Base-by-base conservation (phyloP, 1,284 basidiomycete genomes). In the Gomphus bonarii region DNA sequence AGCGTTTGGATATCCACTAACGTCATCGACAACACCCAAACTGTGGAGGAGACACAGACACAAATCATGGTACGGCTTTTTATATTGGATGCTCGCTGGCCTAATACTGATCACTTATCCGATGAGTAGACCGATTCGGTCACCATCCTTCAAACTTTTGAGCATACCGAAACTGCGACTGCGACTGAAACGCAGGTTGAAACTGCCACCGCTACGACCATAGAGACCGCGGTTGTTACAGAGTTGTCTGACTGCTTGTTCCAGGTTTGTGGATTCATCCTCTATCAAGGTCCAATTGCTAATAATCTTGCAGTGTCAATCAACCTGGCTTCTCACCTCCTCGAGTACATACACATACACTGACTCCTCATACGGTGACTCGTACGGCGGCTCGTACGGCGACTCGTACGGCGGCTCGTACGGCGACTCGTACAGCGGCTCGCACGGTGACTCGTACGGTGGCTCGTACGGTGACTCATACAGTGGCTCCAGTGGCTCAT, bases 11-110 rank as follows among this genome's bases (percentile, higher is more conserved):
- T 82, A 54, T 74, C 72, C 65, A 84, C 82, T 38, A 62, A 76
- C 59, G 75, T 82, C 66, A 77, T 81, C 60, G 78, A 85, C 67
- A 79, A 82, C 65, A 82, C 80, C 42, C 68, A 75, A 72, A 84
- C 80, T 8, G 58, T 76, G 54, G 63, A 72, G 63, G 67, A 76
- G 64, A 79, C 78, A 8, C 64, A 72, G 66, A 78, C 75, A 60
- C 12, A 48, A 55, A n/a, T 62, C 58, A 46, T 61, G 61, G 30
- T 54, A 53, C 31, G 42, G 53, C 31, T 77, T 74, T 25, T 67
- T 70, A 61, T n/a, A 78, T 75, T 6, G 30, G 11, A 3, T 31
- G 10, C 22, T 48, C 11, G 38, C 18, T 30, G 22, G 1, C 2
- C 30, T 30, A 25, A 48, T 48, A 20, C 6, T 47, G 38, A 44